A percentile compares a stretch with the other conserved stretches of the same genome.
These are phyloP conservation scores for Colletotrichum siamense DNA, from an alignment of 2,329 filamentous ascomycete genomes.

Conservation along the genomic window DNA sequence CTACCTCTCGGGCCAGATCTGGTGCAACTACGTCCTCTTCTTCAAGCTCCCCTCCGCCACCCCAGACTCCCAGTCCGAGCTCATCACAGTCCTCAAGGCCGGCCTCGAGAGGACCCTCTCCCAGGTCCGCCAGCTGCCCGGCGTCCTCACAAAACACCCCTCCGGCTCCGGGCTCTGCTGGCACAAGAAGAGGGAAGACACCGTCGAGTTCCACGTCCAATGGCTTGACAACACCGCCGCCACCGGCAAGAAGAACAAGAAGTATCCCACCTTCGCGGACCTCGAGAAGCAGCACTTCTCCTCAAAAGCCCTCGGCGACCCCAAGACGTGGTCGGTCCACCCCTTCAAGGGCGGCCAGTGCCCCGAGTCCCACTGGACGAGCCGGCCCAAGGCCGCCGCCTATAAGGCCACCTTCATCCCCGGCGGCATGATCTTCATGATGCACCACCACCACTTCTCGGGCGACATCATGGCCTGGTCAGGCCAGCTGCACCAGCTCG, in stretches of 20 bases:
- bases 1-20: constrained; percentile 35
- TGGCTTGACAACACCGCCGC: constrained; percentile 32
- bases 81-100: constrained; percentile 30
- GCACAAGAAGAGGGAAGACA: constrained; percentile 35
- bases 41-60: constrained; percentile 37
- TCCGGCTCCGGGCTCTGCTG: constrained; percentile 39
- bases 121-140: constrained; percentile 41
- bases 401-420: constrained; percentile 47
- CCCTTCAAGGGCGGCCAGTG: constrained; percentile 45
- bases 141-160: constrained; percentile 41
- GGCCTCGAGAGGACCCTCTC: constrained; percentile 41
- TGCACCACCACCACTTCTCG: constrained; percentile 47
- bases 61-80: neutral
- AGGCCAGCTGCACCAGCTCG: constrained; percentile 41
- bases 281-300: constrained; percentile 40
- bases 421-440: constrained; percentile 45
- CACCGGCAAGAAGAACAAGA: neutral
- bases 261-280: constrained; percentile 36
- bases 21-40: constrained; percentile 44
- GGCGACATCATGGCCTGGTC: constrained; percentile 50
- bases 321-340: constrained; percentile 36
- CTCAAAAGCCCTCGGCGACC: constrained; percentile 34
- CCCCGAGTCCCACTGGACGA: constrained; percentile 39
- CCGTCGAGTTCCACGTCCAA: constrained; percentile 39
- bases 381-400: constrained; percentile 36